A percentile compares a stretch with the other conserved stretches of the same genome.
Conservation (phyloP, 73 alveolate species). For the Paramecium pentaurelia region DNA sequence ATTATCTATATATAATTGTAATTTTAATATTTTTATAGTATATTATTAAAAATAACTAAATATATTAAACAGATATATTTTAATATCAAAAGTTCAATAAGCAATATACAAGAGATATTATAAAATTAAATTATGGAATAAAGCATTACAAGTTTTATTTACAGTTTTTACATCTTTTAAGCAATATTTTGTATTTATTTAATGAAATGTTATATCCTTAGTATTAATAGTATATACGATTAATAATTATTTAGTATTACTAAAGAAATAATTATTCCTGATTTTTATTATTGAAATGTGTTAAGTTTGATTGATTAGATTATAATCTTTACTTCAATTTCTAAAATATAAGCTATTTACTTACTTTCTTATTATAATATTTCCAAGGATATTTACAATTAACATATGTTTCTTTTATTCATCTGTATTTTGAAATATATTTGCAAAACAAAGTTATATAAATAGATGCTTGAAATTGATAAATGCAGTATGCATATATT, state of each 20-base stretch:
- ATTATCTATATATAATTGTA: neutral
- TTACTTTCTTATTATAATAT: too few relatives aligned
- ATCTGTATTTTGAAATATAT: too few relatives aligned
- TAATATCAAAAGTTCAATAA: neutral
- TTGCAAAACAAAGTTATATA: too few relatives aligned
- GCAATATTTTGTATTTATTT: neutral
- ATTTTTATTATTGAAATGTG: too few relatives aligned
- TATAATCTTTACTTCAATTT: too few relatives aligned
- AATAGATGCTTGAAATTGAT: too few relatives aligned
- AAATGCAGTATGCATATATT: too few relatives aligned
- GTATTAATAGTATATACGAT: neutral
- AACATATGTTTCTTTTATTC: too few relatives aligned
- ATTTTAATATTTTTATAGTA: neutral
- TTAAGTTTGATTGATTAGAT: too few relatives aligned
- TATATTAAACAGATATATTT: neutral
- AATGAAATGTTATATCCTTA: neutral
- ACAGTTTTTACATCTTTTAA: neutral
- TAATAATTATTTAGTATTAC: neutral
- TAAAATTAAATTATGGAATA: neutral
- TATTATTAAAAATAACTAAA: neutral
- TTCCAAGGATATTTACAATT: too few relatives aligned
- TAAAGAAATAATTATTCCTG: too few relatives aligned
- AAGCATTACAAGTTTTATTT: neutral
- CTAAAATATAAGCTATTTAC: too few relatives aligned
- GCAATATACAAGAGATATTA: neutral